phyloP scores from a whole-genome alignment of 140 eudicot species.

The Oenanthe javanica region DNA sequence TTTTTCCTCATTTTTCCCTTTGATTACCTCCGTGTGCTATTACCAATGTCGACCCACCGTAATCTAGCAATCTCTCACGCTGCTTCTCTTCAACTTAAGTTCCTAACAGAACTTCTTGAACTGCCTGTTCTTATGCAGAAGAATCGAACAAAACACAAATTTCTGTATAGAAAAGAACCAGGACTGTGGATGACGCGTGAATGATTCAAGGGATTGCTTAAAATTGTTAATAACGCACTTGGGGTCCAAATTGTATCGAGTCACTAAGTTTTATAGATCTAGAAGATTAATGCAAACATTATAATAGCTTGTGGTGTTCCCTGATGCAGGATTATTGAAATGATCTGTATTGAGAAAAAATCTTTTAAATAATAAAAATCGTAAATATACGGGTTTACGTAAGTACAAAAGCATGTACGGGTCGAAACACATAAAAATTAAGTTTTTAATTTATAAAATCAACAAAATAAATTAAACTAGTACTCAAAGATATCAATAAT shows the following conservation, averaged over 20 bases:
- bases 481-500: too few relatives aligned
- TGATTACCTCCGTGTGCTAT: too few relatives aligned
- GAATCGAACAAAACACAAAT: constrained; percentile 27
- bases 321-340: constrained; percentile 11
- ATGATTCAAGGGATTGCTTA: constrained; percentile 29
- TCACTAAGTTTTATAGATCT: constrained; percentile 32
- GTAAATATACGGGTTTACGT: too few relatives aligned
- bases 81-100: too few relatives aligned
- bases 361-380: too few relatives aligned
- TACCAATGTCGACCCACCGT: too few relatives aligned
- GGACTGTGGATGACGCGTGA: constrained; percentile 30
- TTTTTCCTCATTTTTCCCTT: too few relatives aligned
- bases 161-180: constrained; percentile 32
- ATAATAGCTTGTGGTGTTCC: constrained; percentile 12
- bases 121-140: constrained; percentile 34
- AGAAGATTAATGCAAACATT: constrained; percentile 22
- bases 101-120: constrained; percentile 24
- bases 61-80: too few relatives aligned
- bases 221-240: constrained; percentile 9
- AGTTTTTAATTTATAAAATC: too few relatives aligned
- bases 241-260: constrained; percentile 29
- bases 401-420: too few relatives aligned
- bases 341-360: constrained; percentile 9
- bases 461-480: too few relatives aligned
- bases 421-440: too few relatives aligned